Base-by-base conservation (phyloP, 768 basidiomycete species). In the Boletus insuetus region DNA sequence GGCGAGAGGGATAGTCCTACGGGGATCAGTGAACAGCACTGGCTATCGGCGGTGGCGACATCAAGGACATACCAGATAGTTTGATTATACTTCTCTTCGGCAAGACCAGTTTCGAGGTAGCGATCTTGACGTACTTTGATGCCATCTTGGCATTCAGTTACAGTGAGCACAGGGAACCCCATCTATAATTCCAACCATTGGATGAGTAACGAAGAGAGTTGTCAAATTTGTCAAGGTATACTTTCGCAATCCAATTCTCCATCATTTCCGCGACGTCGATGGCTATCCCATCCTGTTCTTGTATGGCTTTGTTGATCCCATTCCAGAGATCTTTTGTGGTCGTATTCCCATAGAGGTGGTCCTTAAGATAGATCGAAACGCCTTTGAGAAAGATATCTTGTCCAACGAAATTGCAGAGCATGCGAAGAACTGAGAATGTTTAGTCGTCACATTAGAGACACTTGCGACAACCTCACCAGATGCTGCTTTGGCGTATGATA, bases 161-260 rank as follows among this genome's bases (percentile, higher is more conserved):
- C 91, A 32, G 84, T 89, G 52, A 98, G 69, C 24, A 98, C 85
- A 2, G 97, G 97, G 77, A 87, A 98, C 16, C 97, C 97, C 54
- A 83, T 78, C 81, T 80, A 46, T 44, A 53, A 34, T 22, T n/a
- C 17, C 40, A 32, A 8, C 20, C 42, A 54, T 32, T 41, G 13
- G 10, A 13, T 58, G 31, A 39, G 14, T 37, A 26, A 6, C 13
- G 14, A 45, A 41, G 2, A 20, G 32, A 38, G n/a, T 44, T 19
- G 45, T 22, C 26, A 22, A 35, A 29, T 39, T n/a, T 40, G 12
- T 26, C 11, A 16, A 53, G 5, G 43, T 12, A 9, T 58, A 84
- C 87, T 78, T 92, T 89, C 50, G 83, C 81, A 38, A 93, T 87
- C 96, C 95, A 99, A 67, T 87, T 88, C 55, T 91, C 83, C 91